Evolutionary conservation across 208 protist species (phyloP), one percentile per base, ranked within the genome.

Genomic region (Trypanosomatidae sp.): DNA sequence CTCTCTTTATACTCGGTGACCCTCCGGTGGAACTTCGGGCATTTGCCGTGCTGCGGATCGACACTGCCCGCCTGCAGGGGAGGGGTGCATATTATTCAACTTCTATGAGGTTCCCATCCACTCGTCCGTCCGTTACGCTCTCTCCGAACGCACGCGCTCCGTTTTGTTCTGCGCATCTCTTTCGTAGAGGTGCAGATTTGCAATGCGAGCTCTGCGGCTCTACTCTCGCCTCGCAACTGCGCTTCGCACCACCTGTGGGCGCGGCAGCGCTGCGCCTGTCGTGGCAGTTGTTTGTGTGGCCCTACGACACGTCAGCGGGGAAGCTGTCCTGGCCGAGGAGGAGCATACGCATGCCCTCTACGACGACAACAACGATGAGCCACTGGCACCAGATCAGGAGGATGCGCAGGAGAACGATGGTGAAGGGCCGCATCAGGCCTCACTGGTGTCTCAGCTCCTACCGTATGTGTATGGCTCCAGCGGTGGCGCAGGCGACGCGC

Each of bases 391-490:
- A 30, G 28, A n/a, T 10, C 33, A 50, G n/a, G 56, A n/a, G 25
- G 25, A n/a, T 39, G n/a, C 10, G 46, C n/a, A 49, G 17, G 58
- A 55, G 6, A 25, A 19, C 3, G 17, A n/a, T 33, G 66, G 3
- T 39, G 22, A 71, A 36, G 66, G 46, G 36, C 66, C 43, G 25
- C 59, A 28, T 36, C 55, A 9, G 15, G 44, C 41, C 55, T 41
- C 62, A 53, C 55, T 78, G 15, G 58, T 43, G 49, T 55, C 52
- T 17, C 49, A 43, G 30, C 59, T 78, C 22, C 67, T 78, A n/a
- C 66, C 25, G 36, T 78, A 78, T 36, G 49, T 72, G 17, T 78
- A 78, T 25, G 9, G 62, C 6, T 13, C 28, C 44, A 55, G 59
- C 41, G 49, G 44, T 22, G 62, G 44, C 41, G 19, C 66, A n/a